Conservation (phyloP, 768 basidiomycete genomes). For the Imleria badia region DNA sequence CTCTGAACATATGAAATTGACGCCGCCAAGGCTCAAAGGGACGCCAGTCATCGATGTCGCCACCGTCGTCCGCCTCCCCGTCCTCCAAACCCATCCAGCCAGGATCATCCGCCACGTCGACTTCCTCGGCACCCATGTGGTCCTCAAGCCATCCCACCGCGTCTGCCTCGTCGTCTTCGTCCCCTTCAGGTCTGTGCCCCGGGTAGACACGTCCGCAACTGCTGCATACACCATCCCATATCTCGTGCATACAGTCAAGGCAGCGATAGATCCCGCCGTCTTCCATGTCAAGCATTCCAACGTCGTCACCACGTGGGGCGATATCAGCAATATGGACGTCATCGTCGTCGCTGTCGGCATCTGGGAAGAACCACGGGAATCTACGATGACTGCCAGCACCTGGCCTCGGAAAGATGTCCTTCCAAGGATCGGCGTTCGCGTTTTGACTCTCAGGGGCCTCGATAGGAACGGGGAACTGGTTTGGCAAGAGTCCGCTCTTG, state of each 20-base stretch:
- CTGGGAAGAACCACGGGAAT: slow-evolving; percentile 28
- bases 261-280: slow-evolving; percentile 80
- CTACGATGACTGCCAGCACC: slow-evolving; percentile 1
- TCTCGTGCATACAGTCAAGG: slow-evolving; percentile 74
- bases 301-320: slow-evolving; percentile 33
- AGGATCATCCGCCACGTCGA: slow-evolving; percentile 30
- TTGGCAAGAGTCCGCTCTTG: slow-evolving; percentile 50
- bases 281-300: slow-evolving; percentile 70
- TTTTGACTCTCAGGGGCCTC: slow-evolving; percentile 28
- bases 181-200: slow-evolving; percentile 41
- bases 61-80: slow-evolving; percentile 36
- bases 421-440: slow-evolving; percentile 58
- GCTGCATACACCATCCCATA: slow-evolving; percentile 67
- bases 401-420: slow-evolving; percentile 51
- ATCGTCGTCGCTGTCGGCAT: slow-evolving; percentile 16
- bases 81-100: slow-evolving; percentile 34
- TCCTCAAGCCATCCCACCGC: slow-evolving; percentile 37
- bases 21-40: slow-evolving; percentile 19
- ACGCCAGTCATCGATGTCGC: slow-evolving; percentile 23
- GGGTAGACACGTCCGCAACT: slow-evolving; percentile 59
- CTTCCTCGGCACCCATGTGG: slow-evolving; percentile 36
- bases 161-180: slow-evolving; percentile 30
- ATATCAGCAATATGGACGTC: slow-evolving; percentile 15
- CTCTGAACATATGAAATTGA: slow-evolving; percentile 13
- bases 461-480: slow-evolving; percentile 24